Conservation (phyloP, 148 eudicot genomes). For the Rhododendron henanense region DNA sequence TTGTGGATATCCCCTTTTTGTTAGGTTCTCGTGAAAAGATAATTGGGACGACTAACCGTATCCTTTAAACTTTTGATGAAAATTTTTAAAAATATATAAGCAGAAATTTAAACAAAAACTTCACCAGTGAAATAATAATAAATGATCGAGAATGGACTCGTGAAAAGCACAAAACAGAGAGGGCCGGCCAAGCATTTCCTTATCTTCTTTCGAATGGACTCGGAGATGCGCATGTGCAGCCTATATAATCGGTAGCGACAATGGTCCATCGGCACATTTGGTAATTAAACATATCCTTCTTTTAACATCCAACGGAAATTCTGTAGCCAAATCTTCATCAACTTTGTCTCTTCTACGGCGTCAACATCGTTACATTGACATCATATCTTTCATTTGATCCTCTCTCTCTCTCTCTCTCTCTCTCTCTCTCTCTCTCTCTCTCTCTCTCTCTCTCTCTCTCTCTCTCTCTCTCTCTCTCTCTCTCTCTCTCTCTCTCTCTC, state of each 20-base stretch:
- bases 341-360: conserved; percentile 9
- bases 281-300: neutral
- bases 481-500: conserved; percentile 18
- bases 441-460: neutral
- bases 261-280: no score
- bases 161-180: neutral
- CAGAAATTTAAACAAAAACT: neutral
- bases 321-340: conserved; percentile 10
- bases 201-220: neutral
- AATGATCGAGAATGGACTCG: no score
- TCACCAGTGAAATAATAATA: no score
- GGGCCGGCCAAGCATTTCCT: neutral
- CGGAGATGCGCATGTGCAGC: no score
- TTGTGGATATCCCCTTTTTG: neutral
- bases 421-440: neutral
- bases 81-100: neutral
- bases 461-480: conserved; percentile 24
- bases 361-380: neutral
- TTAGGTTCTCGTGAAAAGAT: neutral
- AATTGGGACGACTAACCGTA: neutral
- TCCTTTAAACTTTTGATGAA: neutral
- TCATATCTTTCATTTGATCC: neutral
- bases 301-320: neutral
- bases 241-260: no score
- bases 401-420: conserved; percentile 11